Evolutionary conservation across 164 flowering plant genomes (phyloP), one percentile per base, ranked within the genome.

Genomic region (Warburgia ugandensis): DNA sequence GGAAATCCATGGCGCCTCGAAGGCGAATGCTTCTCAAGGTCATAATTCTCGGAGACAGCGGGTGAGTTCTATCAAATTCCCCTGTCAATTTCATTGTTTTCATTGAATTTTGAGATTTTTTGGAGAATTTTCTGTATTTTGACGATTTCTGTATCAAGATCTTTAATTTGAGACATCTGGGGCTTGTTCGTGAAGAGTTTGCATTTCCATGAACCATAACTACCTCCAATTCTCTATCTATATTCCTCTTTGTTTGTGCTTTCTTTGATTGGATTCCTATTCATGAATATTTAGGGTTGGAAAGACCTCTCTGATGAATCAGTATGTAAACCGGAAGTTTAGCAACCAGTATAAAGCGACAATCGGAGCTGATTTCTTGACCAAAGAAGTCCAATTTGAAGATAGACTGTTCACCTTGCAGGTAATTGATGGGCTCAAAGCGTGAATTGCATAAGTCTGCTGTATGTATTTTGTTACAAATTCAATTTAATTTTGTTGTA

Each of bases 281-380:
- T 44, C 27, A 17, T 1, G 3, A 6, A 25, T 6, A 46, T 35
- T 11, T 27, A 83, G 91, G 74, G 91, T 83, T 20, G 91, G 91
- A 45, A 83, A 83, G 79, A 83, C 91, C n/a, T 83, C 91, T 56
- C 63, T 83, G 60, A 83, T 83, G 91, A 83, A 83, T 63, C 91
- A 83, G 91, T 83, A 83, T 59, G 89, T 86, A 48, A 84, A 86
- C 65, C 81, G 81, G 13, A 86, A 86, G 74, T 86, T 86, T 43
- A 86, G 86, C 56, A 81, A 78, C 61, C 95, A 86, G 75, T 86
- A 86, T 48, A 86, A 80, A 54, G 95, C 91, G 0, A 86, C 95
- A 4, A 86, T 86, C 66, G 95, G 91, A 48, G 95, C 92, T 0
- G 95, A 83, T 75, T 86, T 86, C 58, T 57, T 83, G 67, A 86